phyloP scores from a whole-genome alignment of 2,329 filamentous ascomycete species.

The Alternaria brassicicola region DNA sequence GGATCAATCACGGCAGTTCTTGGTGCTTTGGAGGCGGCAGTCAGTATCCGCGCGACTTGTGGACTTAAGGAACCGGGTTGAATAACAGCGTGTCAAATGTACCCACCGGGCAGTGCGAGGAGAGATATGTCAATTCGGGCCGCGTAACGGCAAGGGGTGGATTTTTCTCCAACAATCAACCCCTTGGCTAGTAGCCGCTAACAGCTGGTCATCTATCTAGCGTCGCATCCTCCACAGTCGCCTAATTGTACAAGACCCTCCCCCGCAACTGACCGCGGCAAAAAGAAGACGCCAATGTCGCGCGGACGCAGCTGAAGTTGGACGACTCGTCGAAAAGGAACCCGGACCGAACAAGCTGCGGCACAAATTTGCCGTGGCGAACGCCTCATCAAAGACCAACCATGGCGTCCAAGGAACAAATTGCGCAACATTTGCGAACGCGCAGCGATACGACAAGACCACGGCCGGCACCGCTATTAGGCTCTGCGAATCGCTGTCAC shows the following conservation, averaged over 20 bases:
- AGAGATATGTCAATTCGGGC: constrained; percentile 4
- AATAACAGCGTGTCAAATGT: not conserved
- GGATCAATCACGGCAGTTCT: not conserved
- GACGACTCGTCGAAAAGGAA: constrained; percentile 5
- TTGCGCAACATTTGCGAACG: constrained; percentile 14
- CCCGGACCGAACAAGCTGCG: constrained; percentile 12
- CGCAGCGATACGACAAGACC: constrained; percentile 11
- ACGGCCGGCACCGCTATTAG: constrained; percentile 24
- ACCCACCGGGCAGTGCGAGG: not conserved
- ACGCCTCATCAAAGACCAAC: constrained; percentile 9
- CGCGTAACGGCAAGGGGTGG: constrained; percentile 6
- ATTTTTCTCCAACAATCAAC: constrained; percentile 13
- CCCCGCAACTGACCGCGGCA: constrained; percentile 21
- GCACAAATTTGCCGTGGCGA: constrained; percentile 6
- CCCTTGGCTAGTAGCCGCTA: constrained; percentile 2
- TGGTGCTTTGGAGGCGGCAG: not conserved
- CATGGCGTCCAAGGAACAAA: constrained; percentile 3
- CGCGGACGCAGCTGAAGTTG: not conserved
- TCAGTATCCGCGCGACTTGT: not conserved
- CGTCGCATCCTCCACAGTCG: constrained; percentile 29
- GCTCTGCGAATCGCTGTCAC: constrained; percentile 20
- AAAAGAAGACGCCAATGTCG: constrained; percentile 10
- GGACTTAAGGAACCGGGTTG: not conserved
- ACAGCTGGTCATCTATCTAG: constrained; percentile 3
- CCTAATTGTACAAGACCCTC: constrained; percentile 15